These are phyloP conservation scores for Hyphopichia homilentoma DNA, from an alignment of 805 yeast species.

Conservation along the genomic window DNA sequence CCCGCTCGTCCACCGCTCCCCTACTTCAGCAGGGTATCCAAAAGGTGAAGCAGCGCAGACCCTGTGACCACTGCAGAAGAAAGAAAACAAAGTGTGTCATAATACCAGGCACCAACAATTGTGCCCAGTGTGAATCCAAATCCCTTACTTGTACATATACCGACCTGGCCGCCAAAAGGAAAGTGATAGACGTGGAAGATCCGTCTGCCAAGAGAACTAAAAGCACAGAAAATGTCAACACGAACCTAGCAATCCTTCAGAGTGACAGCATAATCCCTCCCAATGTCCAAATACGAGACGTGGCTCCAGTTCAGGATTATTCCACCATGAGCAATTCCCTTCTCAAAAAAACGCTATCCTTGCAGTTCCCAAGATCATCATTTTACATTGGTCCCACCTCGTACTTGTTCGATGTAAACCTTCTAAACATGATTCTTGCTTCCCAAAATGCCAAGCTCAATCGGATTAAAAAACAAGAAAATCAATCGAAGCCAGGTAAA, in stretches of 20 bases:
- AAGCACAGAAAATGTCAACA: constrained; percentile 9
- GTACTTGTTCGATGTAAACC: constrained; percentile 62
- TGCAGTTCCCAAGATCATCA: constrained; percentile 87
- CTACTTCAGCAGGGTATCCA: background rate
- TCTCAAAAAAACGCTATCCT: constrained; percentile 63
- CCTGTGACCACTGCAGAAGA: constrained; percentile 84
- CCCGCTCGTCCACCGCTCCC: background rate
- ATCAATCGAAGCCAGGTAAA: constrained; percentile 32
- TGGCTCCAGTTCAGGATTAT: constrained; percentile 64
- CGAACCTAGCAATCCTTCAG: constrained; percentile 5
- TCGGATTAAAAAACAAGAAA: constrained; percentile 1
- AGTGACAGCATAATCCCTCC: constrained; percentile 32
- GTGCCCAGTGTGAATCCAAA: constrained; percentile 74
- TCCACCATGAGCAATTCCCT: constrained; percentile 59
- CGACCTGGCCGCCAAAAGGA: constrained; percentile 48
- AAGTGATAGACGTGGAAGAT: constrained; percentile 14
- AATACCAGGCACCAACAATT: constrained; percentile 57
- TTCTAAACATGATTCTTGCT: constrained; percentile 58
- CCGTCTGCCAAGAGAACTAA: constrained; percentile 19
- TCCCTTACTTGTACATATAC: constrained; percentile 72
- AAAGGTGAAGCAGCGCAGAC: constrained; percentile 44
- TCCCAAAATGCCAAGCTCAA: constrained; percentile 17
- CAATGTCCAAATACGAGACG: constrained; percentile 46
- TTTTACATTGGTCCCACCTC: constrained; percentile 89
- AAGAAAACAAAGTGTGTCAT: constrained; percentile 77